Percentiles rank a stretch among this genome's conserved stretches.
Evolutionary conservation across 768 basidiomycete genomes (phyloP).

Genomic region (Rhizopogon roseolus): DNA sequence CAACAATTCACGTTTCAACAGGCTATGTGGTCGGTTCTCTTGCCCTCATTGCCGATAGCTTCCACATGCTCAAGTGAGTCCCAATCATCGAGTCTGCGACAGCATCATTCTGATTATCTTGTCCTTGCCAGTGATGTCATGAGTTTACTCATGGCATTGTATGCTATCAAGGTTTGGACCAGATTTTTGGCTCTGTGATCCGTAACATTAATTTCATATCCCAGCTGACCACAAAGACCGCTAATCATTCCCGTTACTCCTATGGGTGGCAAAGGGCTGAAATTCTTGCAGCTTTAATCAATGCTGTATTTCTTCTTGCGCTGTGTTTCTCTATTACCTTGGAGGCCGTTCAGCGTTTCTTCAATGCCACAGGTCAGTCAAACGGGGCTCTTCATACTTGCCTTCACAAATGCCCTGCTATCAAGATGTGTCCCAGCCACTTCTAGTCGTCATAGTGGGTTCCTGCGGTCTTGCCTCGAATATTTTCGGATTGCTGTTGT

Average conservation of each 20-base stretch:
- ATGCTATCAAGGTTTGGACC: constrained; percentile 76
- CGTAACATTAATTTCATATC: constrained; percentile 1
- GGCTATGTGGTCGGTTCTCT: constrained; percentile 94
- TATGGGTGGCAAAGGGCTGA: constrained; percentile 99
- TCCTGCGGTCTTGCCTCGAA: constrained; percentile 87
- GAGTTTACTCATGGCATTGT: constrained; percentile 91
- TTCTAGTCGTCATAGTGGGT: constrained; percentile 86
- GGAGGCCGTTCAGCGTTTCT: constrained; percentile 89
- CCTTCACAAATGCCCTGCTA: not conserved
- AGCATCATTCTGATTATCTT: constrained; percentile 7
- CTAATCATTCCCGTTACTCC: constrained; percentile 74
- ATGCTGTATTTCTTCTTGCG: constrained; percentile 95
- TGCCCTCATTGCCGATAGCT: constrained; percentile 93
- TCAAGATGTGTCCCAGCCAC: constrained; percentile 84
- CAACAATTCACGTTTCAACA: constrained; percentile 17
- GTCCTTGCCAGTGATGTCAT: constrained; percentile 76
- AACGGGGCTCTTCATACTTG: not conserved
- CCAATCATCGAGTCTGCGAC: not conserved
- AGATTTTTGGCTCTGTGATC: not conserved
- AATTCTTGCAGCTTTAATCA: constrained; percentile 90
- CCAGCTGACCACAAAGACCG: constrained; percentile 60
- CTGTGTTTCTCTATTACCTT: constrained; percentile 93
- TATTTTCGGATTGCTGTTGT: constrained; percentile 87
- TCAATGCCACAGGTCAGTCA: constrained; percentile 65
- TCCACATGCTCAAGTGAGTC: constrained; percentile 96